Percentiles rank a stretch among this genome's conserved stretches.
phyloP scores from a whole-genome alignment of 106 monocot genomes.

The Dioscorea dumetorum region DNA sequence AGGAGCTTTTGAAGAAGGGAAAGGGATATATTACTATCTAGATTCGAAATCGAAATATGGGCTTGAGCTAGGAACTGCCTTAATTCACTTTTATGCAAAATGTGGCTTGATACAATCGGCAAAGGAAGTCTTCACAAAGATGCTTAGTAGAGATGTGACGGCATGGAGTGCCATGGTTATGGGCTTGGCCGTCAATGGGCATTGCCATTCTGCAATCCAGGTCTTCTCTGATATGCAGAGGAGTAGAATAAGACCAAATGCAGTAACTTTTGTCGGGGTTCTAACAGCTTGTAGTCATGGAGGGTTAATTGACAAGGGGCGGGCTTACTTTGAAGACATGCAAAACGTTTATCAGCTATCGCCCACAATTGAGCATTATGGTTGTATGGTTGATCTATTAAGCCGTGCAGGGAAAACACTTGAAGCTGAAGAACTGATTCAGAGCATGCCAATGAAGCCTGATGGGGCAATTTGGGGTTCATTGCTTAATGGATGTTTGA shows the following conservation, averaged over 20 bases:
- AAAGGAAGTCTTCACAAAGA: slow-evolving; percentile 19
- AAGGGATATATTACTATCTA: slow-evolving; percentile 11
- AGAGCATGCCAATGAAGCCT: slow-evolving; percentile 24
- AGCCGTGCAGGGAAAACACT: slow-evolving; percentile 19
- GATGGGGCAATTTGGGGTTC: slow-evolving; percentile 42
- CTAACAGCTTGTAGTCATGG: slow-evolving; percentile 34
- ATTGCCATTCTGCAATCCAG: slow-evolving; percentile 6
- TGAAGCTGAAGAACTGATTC: slow-evolving; percentile 26
- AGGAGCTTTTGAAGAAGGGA: slow-evolving; percentile 16
- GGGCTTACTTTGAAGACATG: slow-evolving; percentile 26
- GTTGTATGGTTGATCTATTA: slow-evolving; percentile 45
- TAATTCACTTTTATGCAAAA: slow-evolving; percentile 36
- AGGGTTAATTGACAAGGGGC: slow-evolving; percentile 31
- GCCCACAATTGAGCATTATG: slow-evolving; percentile 35
- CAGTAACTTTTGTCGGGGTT: slow-evolving; percentile 28
- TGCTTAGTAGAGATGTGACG: slow-evolving; percentile 23
- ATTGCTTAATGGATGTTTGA: slow-evolving; percentile 33
- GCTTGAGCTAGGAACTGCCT: slow-evolving; percentile 21
- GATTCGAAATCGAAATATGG: slow-evolving; percentile 7
- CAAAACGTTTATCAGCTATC: slow-evolving; percentile 8
- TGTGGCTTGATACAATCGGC: slow-evolving; percentile 17
- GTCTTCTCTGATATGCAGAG: slow-evolving; percentile 23
- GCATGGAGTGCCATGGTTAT: slow-evolving; percentile 42
- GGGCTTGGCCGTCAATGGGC: slow-evolving; percentile 28
- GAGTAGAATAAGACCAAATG: slow-evolving; percentile 14